Evolutionary conservation across 129 eudicot genomes (phyloP), one percentile per base, ranked within the genome.

Genomic region (Chrysanthemum seticuspe): DNA sequence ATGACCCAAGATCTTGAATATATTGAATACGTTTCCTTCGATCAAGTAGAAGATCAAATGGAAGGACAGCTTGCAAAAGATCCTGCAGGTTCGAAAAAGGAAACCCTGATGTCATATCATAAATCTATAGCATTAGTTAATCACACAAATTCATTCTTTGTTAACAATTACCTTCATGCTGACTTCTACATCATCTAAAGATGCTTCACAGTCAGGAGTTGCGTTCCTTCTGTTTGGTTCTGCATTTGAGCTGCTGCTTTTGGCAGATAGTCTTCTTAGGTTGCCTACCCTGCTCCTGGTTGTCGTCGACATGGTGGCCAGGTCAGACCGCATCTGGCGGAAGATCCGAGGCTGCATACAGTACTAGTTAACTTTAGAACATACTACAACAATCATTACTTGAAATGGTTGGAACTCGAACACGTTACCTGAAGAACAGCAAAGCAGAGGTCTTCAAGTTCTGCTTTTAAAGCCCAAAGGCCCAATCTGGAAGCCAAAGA

Each of bases 401-500:
- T 34, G 36, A 68, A 36, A 55, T 15, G 62, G 59, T 55, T 47
- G n/a, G 70, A 44, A 10, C 6, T 7, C 16, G 55, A 31, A 40
- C 62, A 57, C 50, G 14, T 6, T 70, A 65, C 98, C 90, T 93
- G 96, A 78, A 93, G 91, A 77, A 93, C 96, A 47, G 92, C 98
- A 84, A 93, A 93, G 80, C 98, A 93, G 29, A 93, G 90, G 79
- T 93, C 98, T 84, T 93, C 98, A 68, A 93, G 86, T 86, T 93
- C 95, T 75, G 98, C 95, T 80, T 93, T 93, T 74, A 93, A 72
- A 80, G 98, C 95, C 98, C 98, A 93, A 31, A 93, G 85, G 55
- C 98, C 98, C 83, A 93, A 74, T 64, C 98, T 83, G 56, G 96
- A 93, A 80, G 98, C 98, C 80, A 93, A 95, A 50, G 98, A 93